phyloP scores from a whole-genome alignment of 2,329 filamentous ascomycete genomes.

The Cytospora piceae region DNA sequence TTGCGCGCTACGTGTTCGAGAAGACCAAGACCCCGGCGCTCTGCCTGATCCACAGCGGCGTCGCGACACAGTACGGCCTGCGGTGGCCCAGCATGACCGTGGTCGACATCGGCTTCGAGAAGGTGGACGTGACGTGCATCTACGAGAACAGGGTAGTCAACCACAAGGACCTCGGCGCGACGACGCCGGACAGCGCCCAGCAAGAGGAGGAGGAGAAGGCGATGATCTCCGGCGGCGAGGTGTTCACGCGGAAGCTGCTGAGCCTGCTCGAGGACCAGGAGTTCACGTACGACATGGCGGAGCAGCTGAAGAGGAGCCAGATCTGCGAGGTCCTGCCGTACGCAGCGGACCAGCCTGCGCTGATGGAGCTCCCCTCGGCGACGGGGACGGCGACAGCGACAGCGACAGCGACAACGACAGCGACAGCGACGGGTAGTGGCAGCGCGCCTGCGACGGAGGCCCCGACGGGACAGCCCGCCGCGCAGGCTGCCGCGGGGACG shows the following conservation, averaged over 20 bases:
- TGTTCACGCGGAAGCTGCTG: constrained; percentile 76
- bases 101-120: constrained; percentile 88
- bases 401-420: constrained; percentile 35
- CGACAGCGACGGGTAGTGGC: constrained; percentile 33
- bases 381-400: constrained; percentile 33
- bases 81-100: constrained; percentile 78
- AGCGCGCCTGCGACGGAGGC: constrained; percentile 39
- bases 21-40: constrained; percentile 94
- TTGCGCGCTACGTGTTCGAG: constrained; percentile 95
- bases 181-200: constrained; percentile 46
- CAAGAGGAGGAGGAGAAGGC: constrained; percentile 40
- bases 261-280: constrained; percentile 65
- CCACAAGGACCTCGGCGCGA: constrained; percentile 66
- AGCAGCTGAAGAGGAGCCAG: constrained; percentile 68
- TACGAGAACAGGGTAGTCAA: constrained; percentile 77
- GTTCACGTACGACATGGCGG: constrained; percentile 69
- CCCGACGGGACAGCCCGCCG: constrained; percentile 31
- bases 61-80: constrained; percentile 85
- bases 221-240: constrained; percentile 76
- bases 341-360: constrained; percentile 46
- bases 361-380: constrained; percentile 52
- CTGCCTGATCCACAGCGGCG: constrained; percentile 84
- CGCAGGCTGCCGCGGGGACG: constrained; percentile 31
- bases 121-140: constrained; percentile 90
- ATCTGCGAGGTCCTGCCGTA: constrained; percentile 71